Evolutionary conservation across 2,329 filamentous ascomycete species (phyloP).

Genomic region (Ophiostoma sp.): DNA sequence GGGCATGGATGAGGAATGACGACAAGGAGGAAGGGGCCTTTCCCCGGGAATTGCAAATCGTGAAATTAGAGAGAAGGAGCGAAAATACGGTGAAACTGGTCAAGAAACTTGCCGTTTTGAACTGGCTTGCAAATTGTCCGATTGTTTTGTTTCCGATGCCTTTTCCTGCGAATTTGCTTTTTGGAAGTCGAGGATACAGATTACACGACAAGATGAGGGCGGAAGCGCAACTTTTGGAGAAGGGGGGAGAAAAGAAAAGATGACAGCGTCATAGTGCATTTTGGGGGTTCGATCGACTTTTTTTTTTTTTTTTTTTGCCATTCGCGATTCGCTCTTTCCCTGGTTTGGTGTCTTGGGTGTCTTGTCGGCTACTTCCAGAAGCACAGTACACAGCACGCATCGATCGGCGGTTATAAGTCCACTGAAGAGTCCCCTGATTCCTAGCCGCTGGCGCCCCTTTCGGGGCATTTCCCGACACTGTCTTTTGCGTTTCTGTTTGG

Average conservation of each 20-base stretch:
- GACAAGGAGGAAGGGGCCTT: slow-evolving; percentile 14
- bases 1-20: background rate
- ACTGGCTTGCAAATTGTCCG: background rate
- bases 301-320: slow-evolving; percentile 1
- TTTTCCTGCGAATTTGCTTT: background rate
- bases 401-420: background rate
- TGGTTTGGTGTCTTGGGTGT: background rate
- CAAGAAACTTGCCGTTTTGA: background rate
- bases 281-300: background rate
- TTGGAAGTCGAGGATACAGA: slow-evolving; percentile 5
- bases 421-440: background rate
- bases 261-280: slow-evolving; percentile 11
- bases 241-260: background rate
- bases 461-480: background rate
- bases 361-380: background rate
- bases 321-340: background rate
- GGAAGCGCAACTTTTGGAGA: slow-evolving; percentile 10
- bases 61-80: background rate
- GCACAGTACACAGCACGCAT: background rate
- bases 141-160: background rate
- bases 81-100: background rate
- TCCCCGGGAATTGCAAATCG: background rate
- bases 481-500: background rate
- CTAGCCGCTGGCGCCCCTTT: background rate
- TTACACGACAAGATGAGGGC: background rate